A percentile compares a stretch with the other conserved stretches of the same genome.
Conservation (phyloP, 2,329 filamentous ascomycete genomes). For the Alternaria triticimaculans region DNA sequence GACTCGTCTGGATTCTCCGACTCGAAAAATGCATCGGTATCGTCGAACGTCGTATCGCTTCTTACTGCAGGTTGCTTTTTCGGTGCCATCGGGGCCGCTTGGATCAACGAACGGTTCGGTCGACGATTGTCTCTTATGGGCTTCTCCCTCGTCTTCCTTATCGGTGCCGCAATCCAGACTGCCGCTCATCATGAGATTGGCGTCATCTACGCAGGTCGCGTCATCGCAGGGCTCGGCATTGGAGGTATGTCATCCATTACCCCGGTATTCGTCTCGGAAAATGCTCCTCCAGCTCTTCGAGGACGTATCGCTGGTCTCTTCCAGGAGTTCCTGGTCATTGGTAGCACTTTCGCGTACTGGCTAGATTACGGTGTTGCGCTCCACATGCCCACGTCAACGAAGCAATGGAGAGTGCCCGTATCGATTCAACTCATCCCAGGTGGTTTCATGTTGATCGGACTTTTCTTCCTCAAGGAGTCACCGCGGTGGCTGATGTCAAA, state of each 20-base stretch:
- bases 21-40: slow-evolving; percentile 8
- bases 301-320: slow-evolving; percentile 62
- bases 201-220: slow-evolving; percentile 41
- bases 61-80: slow-evolving; percentile 15
- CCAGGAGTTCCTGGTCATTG: slow-evolving; percentile 58
- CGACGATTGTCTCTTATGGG: slow-evolving; percentile 11
- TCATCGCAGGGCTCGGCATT: slow-evolving; percentile 61
- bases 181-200: slow-evolving; percentile 12
- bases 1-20: slow-evolving; percentile 11
- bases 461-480: slow-evolving; percentile 53
- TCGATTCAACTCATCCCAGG: slow-evolving; percentile 72
- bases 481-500: slow-evolving; percentile 55
- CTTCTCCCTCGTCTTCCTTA: slow-evolving; percentile 8
- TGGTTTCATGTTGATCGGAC: slow-evolving; percentile 60
- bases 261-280: slow-evolving; percentile 56
- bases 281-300: slow-evolving; percentile 64
- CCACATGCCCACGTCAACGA: slow-evolving; percentile 52
- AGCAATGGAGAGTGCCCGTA: slow-evolving; percentile 60
- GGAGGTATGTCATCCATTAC: slow-evolving; percentile 62
- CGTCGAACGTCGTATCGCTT: slow-evolving; percentile 11
- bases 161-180: slow-evolving; percentile 12
- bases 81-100: slow-evolving; percentile 13
- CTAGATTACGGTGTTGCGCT: slow-evolving; percentile 54
- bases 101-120: slow-evolving; percentile 12
- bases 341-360: slow-evolving; percentile 42